These are phyloP conservation scores for Eucalyptus curtisii DNA, from an alignment of 345 rosid species.

Conservation along the genomic window DNA sequence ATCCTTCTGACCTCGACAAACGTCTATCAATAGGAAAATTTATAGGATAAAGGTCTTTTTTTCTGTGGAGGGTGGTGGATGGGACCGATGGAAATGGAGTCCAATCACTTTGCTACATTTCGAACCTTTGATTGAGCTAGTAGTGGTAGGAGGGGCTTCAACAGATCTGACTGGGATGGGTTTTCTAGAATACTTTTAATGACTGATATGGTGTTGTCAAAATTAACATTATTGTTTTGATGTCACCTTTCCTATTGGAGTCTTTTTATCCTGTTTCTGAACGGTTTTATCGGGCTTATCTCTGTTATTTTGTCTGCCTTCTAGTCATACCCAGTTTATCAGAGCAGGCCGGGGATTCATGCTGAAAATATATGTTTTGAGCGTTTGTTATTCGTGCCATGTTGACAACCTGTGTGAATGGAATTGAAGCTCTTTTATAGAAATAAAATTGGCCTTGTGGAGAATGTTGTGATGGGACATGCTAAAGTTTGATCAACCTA, in stretches of 20 bases:
- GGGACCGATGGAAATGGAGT: background rate
- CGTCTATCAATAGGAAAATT: background rate
- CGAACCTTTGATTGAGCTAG: background rate
- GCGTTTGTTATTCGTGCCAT: background rate
- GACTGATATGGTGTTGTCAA: background rate
- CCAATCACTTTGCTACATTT: background rate
- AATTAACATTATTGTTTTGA: background rate
- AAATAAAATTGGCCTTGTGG: background rate
- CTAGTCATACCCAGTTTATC: background rate
- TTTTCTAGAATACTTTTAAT: background rate
- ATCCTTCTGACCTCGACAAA: background rate
- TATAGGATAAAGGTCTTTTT: background rate
- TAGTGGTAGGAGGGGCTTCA: background rate
- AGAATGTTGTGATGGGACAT: background rate
- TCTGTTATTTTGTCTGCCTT: background rate
- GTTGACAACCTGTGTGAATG: background rate
- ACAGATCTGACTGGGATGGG: background rate
- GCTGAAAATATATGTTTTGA: background rate
- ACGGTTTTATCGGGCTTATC: background rate
- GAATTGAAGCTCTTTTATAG: background rate
- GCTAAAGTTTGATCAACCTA: background rate
- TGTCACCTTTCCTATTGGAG: background rate
- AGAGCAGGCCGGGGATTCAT: background rate
- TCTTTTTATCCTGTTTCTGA: background rate
- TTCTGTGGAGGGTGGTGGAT: background rate